Base-by-base conservation (phyloP, 805 yeast genomes). In the Yamadazyma olivae region DNA sequence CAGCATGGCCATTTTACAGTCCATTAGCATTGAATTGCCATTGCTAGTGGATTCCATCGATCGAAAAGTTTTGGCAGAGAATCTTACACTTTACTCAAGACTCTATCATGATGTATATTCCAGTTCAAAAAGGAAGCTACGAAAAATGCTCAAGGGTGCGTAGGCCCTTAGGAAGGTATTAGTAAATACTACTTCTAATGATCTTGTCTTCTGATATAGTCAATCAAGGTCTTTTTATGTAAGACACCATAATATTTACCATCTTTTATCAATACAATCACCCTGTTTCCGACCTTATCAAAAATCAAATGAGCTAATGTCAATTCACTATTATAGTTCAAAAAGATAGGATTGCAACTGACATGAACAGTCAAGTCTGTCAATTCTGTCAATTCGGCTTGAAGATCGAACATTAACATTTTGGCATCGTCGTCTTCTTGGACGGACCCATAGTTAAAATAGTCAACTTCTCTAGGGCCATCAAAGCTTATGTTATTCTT, bases 161-260 rank as follows among this genome's bases (percentile, higher is more conserved):
- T n/a, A n/a, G n/a, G n/a, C n/a, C n/a, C n/a, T n/a, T n/a, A n/a
- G n/a, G n/a, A n/a, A n/a, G n/a, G n/a, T n/a, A n/a, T n/a, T n/a
- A n/a, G n/a, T n/a, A n/a, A n/a, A n/a, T n/a, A n/a, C n/a, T n/a
- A n/a, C n/a, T n/a, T n/a, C n/a, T 21, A 21, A 21, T 21, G 24
- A 8, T 21, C 24, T 21, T 43, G 41, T 22, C 57, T 41, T 34
- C 64, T 44, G 36, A 60, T 51, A 43, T 49, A 71, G 37, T 74
- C 79, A 36, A 77, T 71, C 43, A 74, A 67, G 28, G 64, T 62
- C 51, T 77, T 76, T 51, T 73, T 74, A 46, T 77, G 79, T 39
- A 77, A 52, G 4, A 75, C 61, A 1, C 81, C 81, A 38, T 64
- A 63, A 48, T 65, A 75, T 35, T 57, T 52, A 9, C 79, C 81